These are phyloP conservation scores for Batrachochytrium dendrobatidis DNA, from an alignment of 371 early-diverging fungal genomes.

Conservation along the genomic window DNA sequence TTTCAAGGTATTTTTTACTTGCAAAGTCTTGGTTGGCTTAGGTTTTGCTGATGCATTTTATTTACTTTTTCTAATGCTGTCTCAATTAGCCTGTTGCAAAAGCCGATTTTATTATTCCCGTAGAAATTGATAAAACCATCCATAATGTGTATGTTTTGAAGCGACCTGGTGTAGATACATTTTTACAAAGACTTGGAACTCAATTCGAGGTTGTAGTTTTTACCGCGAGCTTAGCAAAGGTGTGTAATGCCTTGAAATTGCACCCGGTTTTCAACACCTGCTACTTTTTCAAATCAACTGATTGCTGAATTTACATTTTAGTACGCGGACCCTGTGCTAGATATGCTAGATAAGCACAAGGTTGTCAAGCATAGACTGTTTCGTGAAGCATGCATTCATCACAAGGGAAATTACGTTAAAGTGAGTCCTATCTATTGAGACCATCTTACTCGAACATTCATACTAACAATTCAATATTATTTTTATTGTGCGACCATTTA, in stretches of 20 bases:
- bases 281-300: background rate
- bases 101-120: conserved; percentile 83
- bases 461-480: no score
- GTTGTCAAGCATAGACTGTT: conserved; percentile 87
- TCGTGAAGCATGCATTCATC: conserved; percentile 91
- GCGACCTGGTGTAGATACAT: conserved; percentile 90
- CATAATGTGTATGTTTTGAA: conserved; percentile 94
- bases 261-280: background rate
- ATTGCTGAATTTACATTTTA: conserved; percentile 29
- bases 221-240: conserved; percentile 91
- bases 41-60: background rate
- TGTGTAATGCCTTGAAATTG: conserved; percentile 27
- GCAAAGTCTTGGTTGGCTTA: background rate
- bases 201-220: conserved; percentile 92
- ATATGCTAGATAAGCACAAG: conserved; percentile 77
- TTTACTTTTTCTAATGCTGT: background rate
- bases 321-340: conserved; percentile 96
- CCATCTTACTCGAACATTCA: no score
- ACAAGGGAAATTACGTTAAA: conserved; percentile 94
- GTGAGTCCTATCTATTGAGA: conserved; percentile 27
- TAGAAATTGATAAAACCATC: conserved; percentile 81
- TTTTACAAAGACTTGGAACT: conserved; percentile 78
- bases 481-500: background rate
- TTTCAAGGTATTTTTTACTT: conserved; percentile 45
- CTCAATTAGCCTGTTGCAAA: conserved; percentile 54